Evolutionary conservation across 768 basidiomycete species (phyloP), one percentile per base, ranked within the genome.

Genomic region (Suillus discolor): DNA sequence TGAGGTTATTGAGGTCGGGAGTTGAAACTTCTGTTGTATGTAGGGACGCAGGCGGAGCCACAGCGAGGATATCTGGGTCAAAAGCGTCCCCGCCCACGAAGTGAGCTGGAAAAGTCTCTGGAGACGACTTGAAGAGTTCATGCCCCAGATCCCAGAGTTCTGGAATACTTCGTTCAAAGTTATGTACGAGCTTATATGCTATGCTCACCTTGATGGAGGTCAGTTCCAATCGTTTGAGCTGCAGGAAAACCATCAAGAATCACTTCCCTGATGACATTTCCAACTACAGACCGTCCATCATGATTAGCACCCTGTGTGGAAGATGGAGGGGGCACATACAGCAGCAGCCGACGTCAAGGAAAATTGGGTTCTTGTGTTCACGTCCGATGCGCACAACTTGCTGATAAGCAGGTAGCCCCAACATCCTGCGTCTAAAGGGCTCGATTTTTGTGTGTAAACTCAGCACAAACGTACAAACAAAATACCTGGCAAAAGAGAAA

Each of bases 101-200:
- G 0, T 78, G 73, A 0, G 80, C 84, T 1, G 85, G 83, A 73
- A 85, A 89, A 0, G 80, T 78, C 34, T 82, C 79, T 0, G 82
- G 80, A 0, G 82, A 84, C 4, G 83, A 80, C 61, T 72, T 81
- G 78, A 88, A 90, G 16, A 90, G 74, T 45, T 84, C 79, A 69
- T 89, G 87, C 1, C 88, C 88, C 5, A 82, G 75, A 6, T 84
- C 78, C 86, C 85, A 88, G 68, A 85, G 88, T 6, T 75, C 87
- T 87, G 65, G 4, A 20, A 34, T 20, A 23, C 3, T 39, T 42
- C 38, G 36, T 20, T 18, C 31, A 31, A 31, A 42, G 2, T 15
- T 12, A n/a, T 41, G 38, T 7, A 42, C 13, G 18, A 12, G n/a
- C 4, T 7, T 12, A 39, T 23, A 25, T 28, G n/a, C 31, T 4